Evolutionary conservation across 2,329 filamentous ascomycete species (phyloP), one percentile per base, ranked within the genome.

Genomic region (Cytospora chrysosperma): DNA sequence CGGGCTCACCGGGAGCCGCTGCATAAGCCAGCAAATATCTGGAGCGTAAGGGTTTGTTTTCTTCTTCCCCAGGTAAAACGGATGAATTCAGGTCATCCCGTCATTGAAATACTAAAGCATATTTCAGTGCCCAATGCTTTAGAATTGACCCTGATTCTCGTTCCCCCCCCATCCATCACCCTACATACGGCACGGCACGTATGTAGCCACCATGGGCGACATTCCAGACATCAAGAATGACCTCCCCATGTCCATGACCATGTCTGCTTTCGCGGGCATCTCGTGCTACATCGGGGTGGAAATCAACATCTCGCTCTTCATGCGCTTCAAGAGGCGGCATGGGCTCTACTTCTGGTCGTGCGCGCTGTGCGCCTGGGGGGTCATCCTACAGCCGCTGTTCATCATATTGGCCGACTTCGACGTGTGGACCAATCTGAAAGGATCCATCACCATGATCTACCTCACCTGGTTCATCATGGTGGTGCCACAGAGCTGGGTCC

Each of bases 261-360:
- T 77, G 64, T 72, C 74, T 50, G 75, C 73, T 61, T 77, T 77
- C 56, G 70, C 67, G 10, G 75, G 73, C 60, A 73, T 76, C 52
- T 72, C 75, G 24, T 75, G 71, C 69, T 75, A 71, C 63, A 70
- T 73, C 62, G 72, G 71, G n/a, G 64, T 67, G 49, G 73, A 75
- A 62, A 69, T 74, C 64, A 72, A 70, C 67, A 54, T 70, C 1
- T 71, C 71, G 26, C 67, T 75, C 3, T 72, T 74, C 62, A 13
- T 72, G 19, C 67, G 70, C 53, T 75, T 75, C 69, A 73, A 73
- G 58, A 68, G 70, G 15, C 67, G 71, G 15, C 68, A 67, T n/a
- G 72, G 73, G 1, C 59, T 74, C 4, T 75, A 75, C 59, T 75
- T 75, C 63, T 75, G 73, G 73, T 68, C 69, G 13, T 71, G 69